A percentile compares a stretch with the other conserved stretches of the same genome.
These are phyloP conservation scores for Lentinus tigrinus DNA, from an alignment of 768 basidiomycete species.

Conservation along the genomic window DNA sequence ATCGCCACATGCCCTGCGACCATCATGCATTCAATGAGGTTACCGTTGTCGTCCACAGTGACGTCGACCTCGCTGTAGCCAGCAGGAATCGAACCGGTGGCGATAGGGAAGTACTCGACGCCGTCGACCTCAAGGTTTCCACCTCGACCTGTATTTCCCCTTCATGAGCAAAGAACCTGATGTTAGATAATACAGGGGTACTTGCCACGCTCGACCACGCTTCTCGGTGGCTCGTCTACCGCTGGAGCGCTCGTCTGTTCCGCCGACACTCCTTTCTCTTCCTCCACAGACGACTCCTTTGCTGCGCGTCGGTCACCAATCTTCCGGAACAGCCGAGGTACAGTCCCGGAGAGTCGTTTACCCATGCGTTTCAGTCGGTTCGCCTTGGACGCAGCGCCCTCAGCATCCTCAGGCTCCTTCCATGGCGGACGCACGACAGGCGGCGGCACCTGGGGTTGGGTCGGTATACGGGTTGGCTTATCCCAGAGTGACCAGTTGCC, in stretches of 20 bases:
- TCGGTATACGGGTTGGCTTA: neutral
- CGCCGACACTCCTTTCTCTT: too few relatives aligned
- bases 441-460: neutral
- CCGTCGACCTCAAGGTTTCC: neutral
- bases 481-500: constrained; percentile 5
- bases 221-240: too few relatives aligned
- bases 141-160: neutral
- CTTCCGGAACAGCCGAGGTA: too few relatives aligned
- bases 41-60: neutral
- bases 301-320: too few relatives aligned
- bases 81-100: neutral
- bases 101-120: neutral
- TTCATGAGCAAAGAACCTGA: too few relatives aligned
- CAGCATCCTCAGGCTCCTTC: neutral
- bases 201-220: too few relatives aligned
- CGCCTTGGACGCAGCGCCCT: too few relatives aligned
- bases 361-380: neutral
- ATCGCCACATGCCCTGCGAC: constrained; percentile 11
- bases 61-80: constrained; percentile 12
- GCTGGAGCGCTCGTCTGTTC: too few relatives aligned
- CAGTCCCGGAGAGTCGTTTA: too few relatives aligned
- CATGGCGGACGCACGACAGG: too few relatives aligned
- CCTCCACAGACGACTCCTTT: too few relatives aligned
- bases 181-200: too few relatives aligned
- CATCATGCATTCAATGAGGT: constrained; percentile 2